phyloP scores from a whole-genome alignment of 371 early-diverging fungal genomes.

The Zopfochytrium polystomum region DNA sequence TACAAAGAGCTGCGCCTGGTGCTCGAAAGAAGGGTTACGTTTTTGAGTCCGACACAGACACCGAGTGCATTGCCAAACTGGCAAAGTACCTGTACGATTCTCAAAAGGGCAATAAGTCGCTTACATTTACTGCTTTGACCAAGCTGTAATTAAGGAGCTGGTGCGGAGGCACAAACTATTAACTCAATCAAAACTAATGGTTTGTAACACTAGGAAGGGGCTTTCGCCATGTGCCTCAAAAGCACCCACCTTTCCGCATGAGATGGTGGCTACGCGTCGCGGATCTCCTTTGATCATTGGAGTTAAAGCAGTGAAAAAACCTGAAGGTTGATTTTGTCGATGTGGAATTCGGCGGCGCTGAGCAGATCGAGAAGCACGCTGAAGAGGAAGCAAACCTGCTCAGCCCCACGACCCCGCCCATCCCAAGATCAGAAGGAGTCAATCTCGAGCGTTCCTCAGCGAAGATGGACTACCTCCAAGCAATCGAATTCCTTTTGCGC shows the following conservation, averaged over 20 bases:
- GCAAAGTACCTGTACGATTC: slow-evolving; percentile 95
- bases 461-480: slow-evolving; percentile 91
- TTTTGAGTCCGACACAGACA: slow-evolving; percentile 99
- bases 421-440: slow-evolving; percentile 69
- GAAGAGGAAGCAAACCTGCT: too few relatives aligned
- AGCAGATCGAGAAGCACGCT: too few relatives aligned
- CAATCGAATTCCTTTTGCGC: slow-evolving; percentile 97
- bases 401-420: slow-evolving; percentile 40
- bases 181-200: background rate
- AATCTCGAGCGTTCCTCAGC: slow-evolving; percentile 91
- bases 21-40: slow-evolving; percentile 90
- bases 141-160: slow-evolving; percentile 91
- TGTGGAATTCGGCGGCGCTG: too few relatives aligned
- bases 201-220: slow-evolving; percentile 72
- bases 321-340: slow-evolving; percentile 92
- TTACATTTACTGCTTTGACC: slow-evolving; percentile 81
- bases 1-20: slow-evolving; percentile 96
- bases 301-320: slow-evolving; percentile 95
- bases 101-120: slow-evolving; percentile 64
- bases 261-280: slow-evolving; percentile 95
- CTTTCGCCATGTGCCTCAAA: slow-evolving; percentile 98
- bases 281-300: slow-evolving; percentile 98
- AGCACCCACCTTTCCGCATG: slow-evolving; percentile 88
- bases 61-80: slow-evolving; percentile 97
- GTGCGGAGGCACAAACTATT: slow-evolving; percentile 26